phyloP scores from a whole-genome alignment of 192 early-diverging fungal species.

The Gaertneriomyces semiglobifer region DNA sequence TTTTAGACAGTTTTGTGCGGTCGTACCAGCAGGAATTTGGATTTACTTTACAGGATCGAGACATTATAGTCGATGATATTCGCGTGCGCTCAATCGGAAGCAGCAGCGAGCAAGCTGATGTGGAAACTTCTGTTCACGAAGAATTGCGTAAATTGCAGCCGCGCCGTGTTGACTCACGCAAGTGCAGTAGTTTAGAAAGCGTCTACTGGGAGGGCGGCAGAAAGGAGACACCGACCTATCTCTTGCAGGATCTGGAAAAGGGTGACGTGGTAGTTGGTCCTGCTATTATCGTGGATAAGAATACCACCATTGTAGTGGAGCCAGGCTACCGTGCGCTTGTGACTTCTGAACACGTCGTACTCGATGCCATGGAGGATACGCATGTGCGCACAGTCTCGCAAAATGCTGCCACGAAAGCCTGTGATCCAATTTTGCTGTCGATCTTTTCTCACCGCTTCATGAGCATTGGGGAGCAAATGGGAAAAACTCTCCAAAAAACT shows the following conservation, averaged over 20 bases:
- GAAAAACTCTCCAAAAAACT: constrained; percentile 58
- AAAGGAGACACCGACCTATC: constrained; percentile 66
- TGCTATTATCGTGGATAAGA: constrained; percentile 85
- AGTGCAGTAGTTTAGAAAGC: constrained; percentile 38
- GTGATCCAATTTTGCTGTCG: constrained; percentile 86
- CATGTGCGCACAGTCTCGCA: constrained; percentile 25
- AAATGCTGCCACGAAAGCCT: constrained; percentile 46
- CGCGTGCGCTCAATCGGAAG: constrained; percentile 82
- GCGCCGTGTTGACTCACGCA: not conserved
- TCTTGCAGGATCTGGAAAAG: constrained; percentile 56
- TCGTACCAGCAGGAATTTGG: constrained; percentile 93
- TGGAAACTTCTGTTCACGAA: constrained; percentile 41
- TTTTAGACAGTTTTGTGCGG: constrained; percentile 61
- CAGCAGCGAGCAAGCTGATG: constrained; percentile 19
- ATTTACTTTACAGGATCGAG: constrained; percentile 78
- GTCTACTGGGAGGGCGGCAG: constrained; percentile 82
- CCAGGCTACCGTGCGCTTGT: constrained; percentile 72
- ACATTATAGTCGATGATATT: constrained; percentile 85
- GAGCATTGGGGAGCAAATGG: constrained; percentile 70
- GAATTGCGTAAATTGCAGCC: constrained; percentile 41
- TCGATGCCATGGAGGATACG: constrained; percentile 11
- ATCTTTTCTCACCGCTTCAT: constrained; percentile 97
- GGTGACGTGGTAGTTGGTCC: constrained; percentile 79
- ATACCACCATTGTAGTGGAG: constrained; percentile 84
- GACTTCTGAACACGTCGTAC: constrained; percentile 58